Evolutionary conservation across 2,329 filamentous ascomycete species (phyloP), one percentile per base, ranked within the genome.

Genomic region (Penicillium rolfsii): DNA sequence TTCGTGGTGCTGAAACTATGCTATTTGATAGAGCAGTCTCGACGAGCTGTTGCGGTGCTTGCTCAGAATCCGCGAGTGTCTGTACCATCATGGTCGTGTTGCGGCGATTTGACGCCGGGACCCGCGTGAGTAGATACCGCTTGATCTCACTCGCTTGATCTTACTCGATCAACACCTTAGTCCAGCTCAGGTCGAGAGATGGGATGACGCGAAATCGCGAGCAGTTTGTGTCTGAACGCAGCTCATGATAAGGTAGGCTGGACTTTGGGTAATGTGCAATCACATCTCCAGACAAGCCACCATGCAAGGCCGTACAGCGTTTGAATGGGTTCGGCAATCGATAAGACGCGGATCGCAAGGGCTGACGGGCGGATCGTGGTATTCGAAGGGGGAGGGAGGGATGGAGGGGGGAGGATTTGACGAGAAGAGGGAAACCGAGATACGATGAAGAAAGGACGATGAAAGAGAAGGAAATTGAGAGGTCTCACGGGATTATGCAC

Each of bases 161-260:
- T 35, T 33, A 3, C 35, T n/a, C 14, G 22, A 11, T n/a, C 19
- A 43, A 43, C 24, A 33, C 30, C 30, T 16, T n/a, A 40, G 41
- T 45, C 49, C 40, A 33, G 43, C 35, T 60, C 41, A 35, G 57
- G 53, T 58, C 41, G 59, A 67, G 54, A 59, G 56, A 64, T 62
- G 69, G 55, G 64, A 64, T 64, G 64, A 69, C 71, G 72, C 72
- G 74, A 68, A 57, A 64, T 72, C 72, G 70, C 70, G 63, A 63
- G 61, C 0, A 19, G 33, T 63, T 65, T 58, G 64, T 63, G 67
- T 64, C 67, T 66, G 66, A 64, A 65, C 65, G 66, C 65, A 66
- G 68, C 64, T 64, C 73, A 76, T 76, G 67, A 74, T 75, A 74
- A 70, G 67, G 64, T 49, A 62, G 59, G 63, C 56, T 67, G 64